Evolutionary conservation across 106 monocot species (phyloP).

Genomic region (Vanilla planifolia): DNA sequence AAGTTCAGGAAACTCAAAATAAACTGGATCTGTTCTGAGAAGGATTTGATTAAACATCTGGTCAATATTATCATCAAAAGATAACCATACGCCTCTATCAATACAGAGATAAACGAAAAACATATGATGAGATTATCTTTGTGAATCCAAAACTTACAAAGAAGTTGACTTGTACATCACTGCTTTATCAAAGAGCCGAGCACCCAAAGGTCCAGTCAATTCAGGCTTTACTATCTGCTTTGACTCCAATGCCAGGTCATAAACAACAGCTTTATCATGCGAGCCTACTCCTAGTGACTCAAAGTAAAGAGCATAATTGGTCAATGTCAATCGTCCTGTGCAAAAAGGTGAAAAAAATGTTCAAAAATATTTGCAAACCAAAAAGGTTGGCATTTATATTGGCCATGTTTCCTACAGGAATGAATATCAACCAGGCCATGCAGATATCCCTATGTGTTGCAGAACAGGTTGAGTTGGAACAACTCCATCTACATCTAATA

Average conservation of each 20-base stretch:
- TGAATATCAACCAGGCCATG: conserved; percentile 64
- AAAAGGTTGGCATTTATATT: background rate
- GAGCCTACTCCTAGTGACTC: conserved; percentile 46
- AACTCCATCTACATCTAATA: conserved; percentile 70
- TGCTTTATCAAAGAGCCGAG: conserved; percentile 84
- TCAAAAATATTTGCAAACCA: conserved; percentile 1
- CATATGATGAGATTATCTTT: background rate
- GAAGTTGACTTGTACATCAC: conserved; percentile 66
- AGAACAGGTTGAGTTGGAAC: conserved; percentile 67
- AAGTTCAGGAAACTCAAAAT: conserved; percentile 55
- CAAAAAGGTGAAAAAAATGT: background rate
- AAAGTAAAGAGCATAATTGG: conserved; percentile 80
- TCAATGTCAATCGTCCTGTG: conserved; percentile 76
- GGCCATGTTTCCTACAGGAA: background rate
- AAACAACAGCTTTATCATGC: conserved; percentile 51
- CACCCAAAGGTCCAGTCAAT: conserved; percentile 78
- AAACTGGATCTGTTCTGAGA: conserved; percentile 39
- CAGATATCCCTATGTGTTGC: conserved; percentile 71
- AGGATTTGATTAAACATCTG: conserved; percentile 1
- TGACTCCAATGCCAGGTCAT: conserved; percentile 65
- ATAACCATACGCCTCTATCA: background rate
- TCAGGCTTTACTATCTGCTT: conserved; percentile 75
- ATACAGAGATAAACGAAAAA: background rate
- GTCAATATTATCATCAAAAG: background rate
- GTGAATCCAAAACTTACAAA: conserved; percentile 36